Conservation (phyloP, 108 stramenopile species). For the Cyclotella atomus region DNA sequence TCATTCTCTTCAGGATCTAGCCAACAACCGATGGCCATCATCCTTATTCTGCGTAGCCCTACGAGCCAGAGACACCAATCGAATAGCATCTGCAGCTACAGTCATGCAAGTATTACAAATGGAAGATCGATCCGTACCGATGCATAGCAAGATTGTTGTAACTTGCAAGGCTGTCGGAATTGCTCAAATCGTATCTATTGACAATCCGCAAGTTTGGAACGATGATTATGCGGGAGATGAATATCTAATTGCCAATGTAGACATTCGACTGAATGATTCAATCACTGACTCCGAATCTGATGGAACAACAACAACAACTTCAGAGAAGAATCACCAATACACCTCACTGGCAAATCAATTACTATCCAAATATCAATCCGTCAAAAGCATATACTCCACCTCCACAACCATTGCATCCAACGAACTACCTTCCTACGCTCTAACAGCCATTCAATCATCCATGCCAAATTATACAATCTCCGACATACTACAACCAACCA, state of each 20-base stretch:
- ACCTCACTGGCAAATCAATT: conserved; percentile 28
- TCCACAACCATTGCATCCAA: conserved; percentile 51
- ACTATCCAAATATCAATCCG: conserved; percentile 43
- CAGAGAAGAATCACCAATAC: too few species aligned
- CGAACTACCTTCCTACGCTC: conserved; percentile 52
- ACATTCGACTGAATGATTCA: conserved; percentile 7
- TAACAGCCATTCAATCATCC: conserved; percentile 32
- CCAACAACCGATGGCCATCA: conserved; percentile 28
- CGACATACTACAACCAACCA: conserved; percentile 19
- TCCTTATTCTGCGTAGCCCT: conserved; percentile 56
- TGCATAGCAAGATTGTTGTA: conserved; percentile 38
- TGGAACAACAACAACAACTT: background rate
- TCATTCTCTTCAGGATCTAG: conserved; percentile 41
- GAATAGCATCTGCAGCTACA: conserved; percentile 67
- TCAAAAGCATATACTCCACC: conserved; percentile 58
- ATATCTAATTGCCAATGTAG: conserved; percentile 56
- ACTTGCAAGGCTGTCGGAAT: conserved; percentile 56
- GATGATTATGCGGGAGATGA: conserved; percentile 35
- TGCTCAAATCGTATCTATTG: conserved; percentile 56
- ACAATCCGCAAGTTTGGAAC: conserved; percentile 49
- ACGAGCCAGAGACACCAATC: conserved; percentile 65
- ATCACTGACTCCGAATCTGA: background rate
- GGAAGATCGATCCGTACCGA: conserved; percentile 33
- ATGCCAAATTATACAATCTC: conserved; percentile 18
- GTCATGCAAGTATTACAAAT: conserved; percentile 56